Percentiles rank a stretch among this genome's conserved stretches.
Evolutionary conservation across 75 land plant genomes (phyloP).

Genomic region (Chamaecyparis obtusa): DNA sequence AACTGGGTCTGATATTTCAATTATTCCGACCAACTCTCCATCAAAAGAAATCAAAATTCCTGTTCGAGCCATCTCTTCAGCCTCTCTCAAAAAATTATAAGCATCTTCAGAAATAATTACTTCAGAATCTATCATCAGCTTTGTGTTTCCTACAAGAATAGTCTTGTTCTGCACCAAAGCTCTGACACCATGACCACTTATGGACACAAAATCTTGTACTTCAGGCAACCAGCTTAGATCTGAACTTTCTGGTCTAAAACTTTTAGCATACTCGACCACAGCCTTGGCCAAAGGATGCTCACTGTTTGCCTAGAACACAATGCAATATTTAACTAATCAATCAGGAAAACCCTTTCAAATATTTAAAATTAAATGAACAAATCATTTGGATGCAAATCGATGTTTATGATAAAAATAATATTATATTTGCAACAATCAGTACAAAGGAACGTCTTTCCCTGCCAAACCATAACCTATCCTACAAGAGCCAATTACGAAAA

Average conservation of each 20-base stretch:
- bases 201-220: slow-evolving; percentile 51
- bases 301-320: slow-evolving; percentile 57
- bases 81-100: slow-evolving; percentile 33
- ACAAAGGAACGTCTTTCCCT: slow-evolving; percentile 3
- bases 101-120: slow-evolving; percentile 47
- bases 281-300: slow-evolving; percentile 91
- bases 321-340: slow-evolving; percentile 2
- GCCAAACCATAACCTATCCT: not conserved
- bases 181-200: slow-evolving; percentile 69
- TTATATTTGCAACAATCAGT: not conserved
- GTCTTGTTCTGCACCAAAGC: slow-evolving; percentile 44
- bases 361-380: not conserved
- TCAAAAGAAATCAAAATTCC: slow-evolving; percentile 64
- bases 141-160: slow-evolving; percentile 71
- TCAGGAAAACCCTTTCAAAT: slow-evolving; percentile 9
- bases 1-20: slow-evolving; percentile 70
- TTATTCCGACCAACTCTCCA: slow-evolving; percentile 53
- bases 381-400: not conserved
- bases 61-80: slow-evolving; percentile 61
- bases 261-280: slow-evolving; percentile 65
- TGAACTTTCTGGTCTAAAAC: slow-evolving; percentile 30
- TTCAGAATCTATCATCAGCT: slow-evolving; percentile 49
- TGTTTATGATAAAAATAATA: not conserved
- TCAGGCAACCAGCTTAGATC: slow-evolving; percentile 27
- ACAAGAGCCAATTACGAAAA: not conserved